These are phyloP conservation scores for Silybum marianum DNA, from an alignment of 129 eudicot genomes.

Conservation along the genomic window DNA sequence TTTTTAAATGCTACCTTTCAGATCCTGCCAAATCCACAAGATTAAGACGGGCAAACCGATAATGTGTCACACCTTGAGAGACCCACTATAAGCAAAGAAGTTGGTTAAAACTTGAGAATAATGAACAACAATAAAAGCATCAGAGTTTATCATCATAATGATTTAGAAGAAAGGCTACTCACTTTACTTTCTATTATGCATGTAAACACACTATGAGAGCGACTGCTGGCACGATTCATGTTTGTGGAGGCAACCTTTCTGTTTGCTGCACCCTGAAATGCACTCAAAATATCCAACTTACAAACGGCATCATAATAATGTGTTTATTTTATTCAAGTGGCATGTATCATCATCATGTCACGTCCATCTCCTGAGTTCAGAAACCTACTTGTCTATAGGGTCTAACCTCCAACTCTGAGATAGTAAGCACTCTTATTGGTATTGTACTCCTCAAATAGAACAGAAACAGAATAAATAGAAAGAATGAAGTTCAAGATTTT, in stretches of 20 bases:
- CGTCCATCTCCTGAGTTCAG: neutral
- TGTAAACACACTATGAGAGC: conserved; percentile 97
- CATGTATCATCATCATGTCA: neutral
- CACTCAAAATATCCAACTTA: conserved; percentile 1
- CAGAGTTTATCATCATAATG: conserved; percentile 3
- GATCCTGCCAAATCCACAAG: conserved; percentile 99
- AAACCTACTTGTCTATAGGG: neutral
- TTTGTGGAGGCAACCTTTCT: conserved; percentile 98
- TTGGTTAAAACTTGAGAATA: conserved; percentile 3
- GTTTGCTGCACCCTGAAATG: conserved; percentile 84
- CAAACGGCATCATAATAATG: conserved; percentile 1
- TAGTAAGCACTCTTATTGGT: neutral
- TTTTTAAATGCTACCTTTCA: conserved; percentile 66
- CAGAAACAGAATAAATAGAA: neutral
- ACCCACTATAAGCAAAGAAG: conserved; percentile 66
- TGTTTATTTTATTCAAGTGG: neutral
- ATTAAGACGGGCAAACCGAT: conserved; percentile 94
- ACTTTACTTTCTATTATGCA: conserved; percentile 94
- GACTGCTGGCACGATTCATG: conserved; percentile 99
- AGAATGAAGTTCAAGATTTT: neutral
- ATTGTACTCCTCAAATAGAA: neutral
- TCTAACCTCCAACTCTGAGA: neutral
- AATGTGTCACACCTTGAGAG: conserved; percentile 97
- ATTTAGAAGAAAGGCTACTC: conserved; percentile 22
- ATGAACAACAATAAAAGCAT: neutral